Percentiles rank a stretch among this genome's conserved stretches.
Conservation (phyloP, 2,329 filamentous ascomycete genomes). For the Aureobasidium sp. region DNA sequence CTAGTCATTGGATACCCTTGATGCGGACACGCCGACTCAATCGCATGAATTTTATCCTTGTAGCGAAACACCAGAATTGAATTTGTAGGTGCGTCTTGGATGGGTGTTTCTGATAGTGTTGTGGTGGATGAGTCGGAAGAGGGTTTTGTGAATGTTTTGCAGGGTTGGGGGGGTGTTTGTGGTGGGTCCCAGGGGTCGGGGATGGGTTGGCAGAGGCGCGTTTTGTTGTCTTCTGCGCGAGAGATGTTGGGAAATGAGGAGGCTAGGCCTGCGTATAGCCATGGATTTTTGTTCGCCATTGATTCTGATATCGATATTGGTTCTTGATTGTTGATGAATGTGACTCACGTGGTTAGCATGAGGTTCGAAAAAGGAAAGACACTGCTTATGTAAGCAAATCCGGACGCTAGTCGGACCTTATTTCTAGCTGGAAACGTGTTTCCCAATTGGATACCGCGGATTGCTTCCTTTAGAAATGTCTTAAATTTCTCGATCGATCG, state of each 20-base stretch:
- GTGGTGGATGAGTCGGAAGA: background rate
- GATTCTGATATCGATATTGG: background rate
- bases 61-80: slow-evolving; percentile 55
- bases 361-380: background rate
- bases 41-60: slow-evolving; percentile 54
- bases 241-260: slow-evolving; percentile 50
- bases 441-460: too few species aligned
- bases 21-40: slow-evolving; percentile 66
- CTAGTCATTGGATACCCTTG: slow-evolving; percentile 57
- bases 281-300: slow-evolving; percentile 23
- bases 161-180: slow-evolving; percentile 11
- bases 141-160: slow-evolving; percentile 49
- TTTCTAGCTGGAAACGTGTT: background rate
- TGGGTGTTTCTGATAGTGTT: slow-evolving; percentile 14
- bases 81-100: slow-evolving; percentile 35
- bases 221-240: slow-evolving; percentile 34
- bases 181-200: background rate
- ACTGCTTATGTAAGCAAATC: background rate
- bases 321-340: background rate
- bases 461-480: too few species aligned
- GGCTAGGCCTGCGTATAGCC: slow-evolving; percentile 47
- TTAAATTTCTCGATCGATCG: too few species aligned
- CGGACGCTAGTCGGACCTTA: background rate
- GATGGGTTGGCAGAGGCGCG: slow-evolving; percentile 24
- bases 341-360: background rate